Base-by-base conservation (phyloP, 1,139 yeast genomes). In the Yamadazyma membranifaciens region DNA sequence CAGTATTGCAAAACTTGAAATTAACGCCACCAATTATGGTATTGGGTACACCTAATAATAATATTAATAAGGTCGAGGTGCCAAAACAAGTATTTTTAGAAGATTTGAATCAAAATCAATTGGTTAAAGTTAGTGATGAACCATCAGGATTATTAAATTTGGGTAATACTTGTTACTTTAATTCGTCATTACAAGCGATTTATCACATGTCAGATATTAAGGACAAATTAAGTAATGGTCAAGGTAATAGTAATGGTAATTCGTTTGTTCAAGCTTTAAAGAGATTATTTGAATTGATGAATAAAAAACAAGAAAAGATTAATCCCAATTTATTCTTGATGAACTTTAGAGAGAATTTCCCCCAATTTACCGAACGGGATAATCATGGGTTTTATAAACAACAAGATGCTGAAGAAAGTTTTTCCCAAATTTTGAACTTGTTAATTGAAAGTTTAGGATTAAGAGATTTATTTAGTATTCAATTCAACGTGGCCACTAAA, bases 341-440 rank as follows among this genome's bases (percentile, higher is more conserved):
- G 30, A 65, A 80, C 30, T 70, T 87, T 47, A 78, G 92, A 63
- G 69, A 72, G 41, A 67, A 73, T 15, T 87, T 79, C 56, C 97
- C 98, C 1, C 98, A 94, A 64, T 92, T 94, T 64, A 87, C 86
- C 34, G 97, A 92, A 58, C 73, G 77, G 49, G 80, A 78, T 38
- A 74, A 75, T 38, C 67, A 71, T 42, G 97, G 97, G 1, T 71
- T 76, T 45, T 86, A 77, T 59, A 89, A 87, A 60, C 98, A 92
- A 66, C 99, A 92, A 63, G 99, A 92, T 69, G 98, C 98, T 0
- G 99, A 92, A 65, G 99, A 92, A 60, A 87, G 94, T 20, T 89
- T 82, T 66, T 83, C 96, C 11, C 94, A 87, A 58, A 74, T 92
- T 42, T 65, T 91, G 48, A 67, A 71, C 35, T 64, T 75, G 27